Evolutionary conservation across 306 rosid species (phyloP), one percentile per base, ranked within the genome.

Genomic region (Begonia peltatifolia): DNA sequence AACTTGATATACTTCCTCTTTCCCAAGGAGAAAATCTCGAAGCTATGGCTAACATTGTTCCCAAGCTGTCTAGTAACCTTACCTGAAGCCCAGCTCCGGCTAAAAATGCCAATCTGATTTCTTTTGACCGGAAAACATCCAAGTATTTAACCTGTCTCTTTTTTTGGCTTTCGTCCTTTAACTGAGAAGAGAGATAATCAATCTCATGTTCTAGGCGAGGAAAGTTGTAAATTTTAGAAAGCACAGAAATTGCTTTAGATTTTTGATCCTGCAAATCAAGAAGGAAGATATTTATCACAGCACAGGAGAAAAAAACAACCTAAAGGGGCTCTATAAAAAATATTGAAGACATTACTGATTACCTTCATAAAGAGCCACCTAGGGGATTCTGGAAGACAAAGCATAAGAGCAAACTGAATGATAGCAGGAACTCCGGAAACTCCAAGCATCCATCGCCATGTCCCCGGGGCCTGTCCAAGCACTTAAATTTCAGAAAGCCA

Each of bases 381-480:
- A 1, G 96, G 97, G 50, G 97, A 89, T 66, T 89, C 95, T 4
- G 97, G 97, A 12, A 88, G 65, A 60, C 13, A 79, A 13, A 88
- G 74, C 95, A 88, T 88, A 61, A 77, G 81, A 56, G 25, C 18
- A 63, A 88, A 88, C 67, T 84, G 97, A 76, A 84, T 48, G 20
- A 84, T 11, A 36, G 97, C 97, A 41, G 97, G 97, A 15, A 89
- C 57, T 12, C 76, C 84, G 4, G 97, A 71, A 72, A 72, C 93
- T 42, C 97, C 97, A 7, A 89, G 79, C 97, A 89, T 84, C 95
- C 97, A 84, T 55, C 97, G 62, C 97, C 97, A 88, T 18, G 97
- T 88, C 47, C 97, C 97, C 1, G 77, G 88, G 59, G 84, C 88
- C 87, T 81, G 68, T 53, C 18, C 55, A 54, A 57, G 53, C 47